phyloP scores from a whole-genome alignment of 306 rosid genomes.

The Cicer arietinum region DNA sequence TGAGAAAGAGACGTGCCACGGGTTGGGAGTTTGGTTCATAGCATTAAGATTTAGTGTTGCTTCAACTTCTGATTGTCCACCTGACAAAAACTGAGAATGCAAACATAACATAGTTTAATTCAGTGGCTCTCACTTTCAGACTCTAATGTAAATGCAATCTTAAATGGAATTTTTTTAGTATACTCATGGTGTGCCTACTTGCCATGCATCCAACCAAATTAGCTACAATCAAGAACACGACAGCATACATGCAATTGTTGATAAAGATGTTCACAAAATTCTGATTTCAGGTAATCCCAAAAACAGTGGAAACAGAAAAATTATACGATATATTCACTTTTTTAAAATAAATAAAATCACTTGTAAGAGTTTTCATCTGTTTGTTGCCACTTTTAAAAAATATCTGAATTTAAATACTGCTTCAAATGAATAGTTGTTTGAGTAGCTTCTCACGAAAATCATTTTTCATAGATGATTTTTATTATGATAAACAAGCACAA shows the following conservation, averaged over 20 bases:
- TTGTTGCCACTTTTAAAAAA: too few relatives aligned
- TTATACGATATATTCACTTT: neutral
- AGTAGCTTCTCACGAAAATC: too few relatives aligned
- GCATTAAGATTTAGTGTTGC: slow-evolving; percentile 94
- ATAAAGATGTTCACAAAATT: neutral
- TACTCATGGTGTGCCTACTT: slow-evolving; percentile 22
- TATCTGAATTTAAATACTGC: too few relatives aligned
- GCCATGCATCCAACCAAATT: slow-evolving; percentile 12
- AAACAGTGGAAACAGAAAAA: neutral
- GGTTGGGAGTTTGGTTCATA: slow-evolving; percentile 98
- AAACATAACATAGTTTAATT: slow-evolving; percentile 38
- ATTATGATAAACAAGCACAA: too few relatives aligned
- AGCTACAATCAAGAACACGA: slow-evolving; percentile 12
- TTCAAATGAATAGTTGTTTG: too few relatives aligned
- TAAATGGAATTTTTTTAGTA: neutral
- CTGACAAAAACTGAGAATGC: slow-evolving; percentile 80
- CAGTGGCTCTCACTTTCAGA: slow-evolving; percentile 18
- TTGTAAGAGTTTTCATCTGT: too few relatives aligned
- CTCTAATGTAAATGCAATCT: slow-evolving; percentile 1
- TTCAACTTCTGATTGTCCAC: slow-evolving; percentile 96
- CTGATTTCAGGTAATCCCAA: neutral
- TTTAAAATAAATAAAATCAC: too few relatives aligned
- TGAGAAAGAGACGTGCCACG: slow-evolving; percentile 98
- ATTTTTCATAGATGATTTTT: too few relatives aligned
- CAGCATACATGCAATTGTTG: neutral